Percentiles rank a stretch among this genome's conserved stretches.
Conservation (phyloP, 305 asterid species). For the Euphrasia arctica region DNA sequence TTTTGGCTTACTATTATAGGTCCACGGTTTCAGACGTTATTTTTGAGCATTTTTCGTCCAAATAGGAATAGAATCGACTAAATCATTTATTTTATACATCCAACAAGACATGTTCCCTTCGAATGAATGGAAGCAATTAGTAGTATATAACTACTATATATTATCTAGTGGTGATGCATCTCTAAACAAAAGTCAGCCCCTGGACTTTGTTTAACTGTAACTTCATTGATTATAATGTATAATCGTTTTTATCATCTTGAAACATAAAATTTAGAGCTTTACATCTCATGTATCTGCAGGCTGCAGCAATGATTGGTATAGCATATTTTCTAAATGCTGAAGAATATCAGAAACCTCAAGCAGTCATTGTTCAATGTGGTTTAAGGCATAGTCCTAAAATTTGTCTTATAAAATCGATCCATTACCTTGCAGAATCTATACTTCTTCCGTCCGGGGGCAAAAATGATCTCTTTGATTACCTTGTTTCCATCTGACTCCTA, state of each 20-base stretch:
- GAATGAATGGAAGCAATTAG: neutral
- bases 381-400: no score
- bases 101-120: neutral
- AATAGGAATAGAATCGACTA: neutral
- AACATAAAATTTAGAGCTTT: no score
- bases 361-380: no score
- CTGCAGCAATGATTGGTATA: no score
- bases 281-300: no score
- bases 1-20: neutral
- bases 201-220: no score
- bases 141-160: neutral
- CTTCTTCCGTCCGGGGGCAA: constrained; percentile 60
- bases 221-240: no score
- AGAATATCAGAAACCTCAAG: no score
- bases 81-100: neutral
- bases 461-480: constrained; percentile 62
- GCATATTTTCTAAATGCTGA: no score
- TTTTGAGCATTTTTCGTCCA: neutral
- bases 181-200: no score
- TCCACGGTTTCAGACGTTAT: neutral
- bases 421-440: constrained; percentile 80
- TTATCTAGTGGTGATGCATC: no score
- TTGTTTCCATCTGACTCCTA: constrained; percentile 77
- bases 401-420: neutral
- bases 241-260: no score